Percentiles rank a stretch among this genome's conserved stretches.
These are phyloP conservation scores for Candida gorgasii DNA, from an alignment of 805 yeast genomes.

Conservation along the genomic window DNA sequence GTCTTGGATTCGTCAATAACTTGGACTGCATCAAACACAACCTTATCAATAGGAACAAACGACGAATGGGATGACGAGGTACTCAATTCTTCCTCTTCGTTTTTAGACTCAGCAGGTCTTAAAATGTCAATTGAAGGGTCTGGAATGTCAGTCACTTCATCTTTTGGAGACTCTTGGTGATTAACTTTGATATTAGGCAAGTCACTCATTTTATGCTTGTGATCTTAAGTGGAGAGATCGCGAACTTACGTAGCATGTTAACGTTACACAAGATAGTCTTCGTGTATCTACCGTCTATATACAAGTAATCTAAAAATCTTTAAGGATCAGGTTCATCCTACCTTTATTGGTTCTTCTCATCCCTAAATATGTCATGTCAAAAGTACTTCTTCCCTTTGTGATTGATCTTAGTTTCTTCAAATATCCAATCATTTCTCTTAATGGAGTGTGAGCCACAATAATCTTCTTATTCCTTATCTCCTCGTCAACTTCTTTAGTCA, in stretches of 20 bases:
- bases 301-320: no score
- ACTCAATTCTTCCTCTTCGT: background rate
- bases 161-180: no score
- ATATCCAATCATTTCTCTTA: conserved; percentile 90
- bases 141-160: no score
- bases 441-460: conserved; percentile 79
- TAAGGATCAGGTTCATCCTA: conserved; percentile 7
- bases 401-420: conserved; percentile 72
- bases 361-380: conserved; percentile 73
- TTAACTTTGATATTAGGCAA: no score
- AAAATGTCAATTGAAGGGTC: no score
- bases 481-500: background rate
- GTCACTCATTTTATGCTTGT: no score
- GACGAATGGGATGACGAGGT: conserved; percentile 35
- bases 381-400: conserved; percentile 87
- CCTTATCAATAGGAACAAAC: conserved; percentile 40
- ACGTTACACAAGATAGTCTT: no score
- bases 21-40: conserved; percentile 50
- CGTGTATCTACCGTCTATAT: no score
- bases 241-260: no score
- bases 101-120: no score
- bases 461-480: conserved; percentile 48
- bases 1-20: conserved; percentile 61
- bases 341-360: conserved; percentile 62
- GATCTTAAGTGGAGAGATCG: no score